Evolutionary conservation across 1,139 yeast genomes (phyloP), one percentile per base, ranked within the genome.

Genomic region (Taiozyma sp.): DNA sequence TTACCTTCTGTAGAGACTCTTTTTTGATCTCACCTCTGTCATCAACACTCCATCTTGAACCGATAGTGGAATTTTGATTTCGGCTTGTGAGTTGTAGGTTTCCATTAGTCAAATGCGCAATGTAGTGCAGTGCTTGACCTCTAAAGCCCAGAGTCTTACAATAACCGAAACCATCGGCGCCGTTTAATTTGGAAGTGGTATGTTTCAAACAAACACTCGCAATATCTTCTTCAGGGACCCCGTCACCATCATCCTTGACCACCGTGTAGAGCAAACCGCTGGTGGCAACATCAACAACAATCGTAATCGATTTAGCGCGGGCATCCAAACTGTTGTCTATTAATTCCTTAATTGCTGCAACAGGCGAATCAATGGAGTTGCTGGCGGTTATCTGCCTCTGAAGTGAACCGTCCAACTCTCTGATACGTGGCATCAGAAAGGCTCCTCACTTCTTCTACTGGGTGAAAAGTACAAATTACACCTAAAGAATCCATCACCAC

Each of bases 301-400:
- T 71, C 14, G 68, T 73, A 5, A 90, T 74, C 8, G 69, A 64
- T 1, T 74, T 64, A 13, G 90, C 78, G 0, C 74, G 71, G 0
- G 95, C 83, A 62, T 88, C 96, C 0, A 87, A 65, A 32, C 88
- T 72, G 67, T 88, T 88, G 56, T 85, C 90, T 4, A 89, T 62
- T 51, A 90, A 68, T 62, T 86, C 93, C 57, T 79, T 77, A 30
- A 86, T 68, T 2, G 83, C 91, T 44, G 73, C 63, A 1, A 54
- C 55, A 1, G 77, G 74, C 0, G 73, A 61, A 30, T 55, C 52
- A 8, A 67, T 54, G 9, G 61, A 55, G 1, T 67, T 61, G 22
- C 59, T 54, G 1, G 68, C 60, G 1, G 51, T 46, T 7, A 54
- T 36, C 5, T 7, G n/a, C 22, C 30, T 24, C 1, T 27, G 13